Conservation (phyloP, 139 green algal genomes). For the Volvox africanus region DNA sequence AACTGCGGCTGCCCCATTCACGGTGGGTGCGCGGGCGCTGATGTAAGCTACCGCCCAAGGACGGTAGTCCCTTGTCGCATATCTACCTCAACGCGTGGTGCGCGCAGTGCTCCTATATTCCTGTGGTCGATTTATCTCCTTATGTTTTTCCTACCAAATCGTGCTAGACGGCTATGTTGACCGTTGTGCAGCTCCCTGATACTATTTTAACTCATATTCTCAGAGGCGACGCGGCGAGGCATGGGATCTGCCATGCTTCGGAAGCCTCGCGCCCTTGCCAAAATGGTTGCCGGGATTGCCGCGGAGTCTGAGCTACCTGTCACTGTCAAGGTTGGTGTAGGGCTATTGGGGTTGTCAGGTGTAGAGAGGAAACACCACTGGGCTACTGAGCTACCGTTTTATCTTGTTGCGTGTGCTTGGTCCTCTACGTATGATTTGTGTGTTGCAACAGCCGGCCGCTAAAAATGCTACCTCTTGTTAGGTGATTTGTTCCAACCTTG, state of each 20-base stretch:
- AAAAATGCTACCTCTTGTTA: too few species aligned
- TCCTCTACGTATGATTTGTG: too few species aligned
- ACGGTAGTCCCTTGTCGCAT: too few species aligned
- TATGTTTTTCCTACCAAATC: not conserved
- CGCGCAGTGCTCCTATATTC: not conserved
- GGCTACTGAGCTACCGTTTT: too few species aligned
- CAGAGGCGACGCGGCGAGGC: slow-evolving; percentile 84
- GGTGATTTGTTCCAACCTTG: too few species aligned
- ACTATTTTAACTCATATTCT: too few species aligned
- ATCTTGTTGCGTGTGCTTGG: too few species aligned
- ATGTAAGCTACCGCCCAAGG: not conserved
- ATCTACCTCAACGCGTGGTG: not conserved
- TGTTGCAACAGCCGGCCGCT: too few species aligned
- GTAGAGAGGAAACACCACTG: too few species aligned
- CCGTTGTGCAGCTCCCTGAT: too few species aligned
- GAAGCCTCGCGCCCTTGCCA: slow-evolving; percentile 85
- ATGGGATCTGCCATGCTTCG: slow-evolving; percentile 82
- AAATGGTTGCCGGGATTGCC: slow-evolving; percentile 84
- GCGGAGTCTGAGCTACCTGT: slow-evolving; percentile 76
- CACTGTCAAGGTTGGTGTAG: slow-evolving; percentile 80
- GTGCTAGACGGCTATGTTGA: too few species aligned
- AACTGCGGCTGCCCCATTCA: slow-evolving; percentile 92
- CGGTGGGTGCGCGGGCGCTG: slow-evolving; percentile 49
- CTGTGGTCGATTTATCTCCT: not conserved
- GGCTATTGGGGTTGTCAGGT: too few species aligned